A percentile compares a stretch with the other conserved stretches of the same genome.
Evolutionary conservation across 1,284 basidiomycete genomes (phyloP).

Genomic region (Rhizoctonia solani): DNA sequence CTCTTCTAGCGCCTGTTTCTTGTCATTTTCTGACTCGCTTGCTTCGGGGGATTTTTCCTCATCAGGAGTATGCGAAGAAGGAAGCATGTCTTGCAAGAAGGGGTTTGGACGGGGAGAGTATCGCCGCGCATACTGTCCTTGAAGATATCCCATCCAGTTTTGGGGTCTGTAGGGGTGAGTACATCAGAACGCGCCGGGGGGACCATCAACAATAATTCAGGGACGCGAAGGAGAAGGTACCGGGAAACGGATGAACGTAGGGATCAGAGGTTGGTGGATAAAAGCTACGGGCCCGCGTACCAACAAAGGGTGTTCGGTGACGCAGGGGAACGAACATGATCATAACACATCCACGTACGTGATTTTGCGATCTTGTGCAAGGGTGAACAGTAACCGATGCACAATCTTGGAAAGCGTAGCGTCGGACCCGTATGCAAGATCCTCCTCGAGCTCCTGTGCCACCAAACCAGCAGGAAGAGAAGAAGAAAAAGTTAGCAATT

Average conservation of each 20-base stretch:
- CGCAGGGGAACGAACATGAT: background rate
- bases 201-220: constrained; percentile 14
- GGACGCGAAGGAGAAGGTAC: background rate
- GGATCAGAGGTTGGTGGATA: constrained; percentile 14
- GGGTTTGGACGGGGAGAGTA: constrained; percentile 36
- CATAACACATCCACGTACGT: constrained; percentile 56
- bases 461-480: constrained; percentile 14
- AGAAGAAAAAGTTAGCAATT: background rate
- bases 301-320: background rate
- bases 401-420: constrained; percentile 70
- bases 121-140: constrained; percentile 38
- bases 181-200: constrained; percentile 35
- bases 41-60: background rate
- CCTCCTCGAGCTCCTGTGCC: constrained; percentile 72
- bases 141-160: constrained; percentile 64
- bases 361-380: constrained; percentile 80
- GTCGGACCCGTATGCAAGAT: constrained; percentile 63
- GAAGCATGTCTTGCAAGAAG: constrained; percentile 22
- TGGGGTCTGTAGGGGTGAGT: constrained; percentile 55
- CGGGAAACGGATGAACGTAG: constrained; percentile 22
- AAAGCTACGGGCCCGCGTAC: constrained; percentile 22
- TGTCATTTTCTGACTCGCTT: background rate
- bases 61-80: background rate
- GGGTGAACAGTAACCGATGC: constrained; percentile 67
- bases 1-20: background rate